A percentile compares a stretch with the other conserved stretches of the same genome.
These are phyloP conservation scores for Podospora fimiseda DNA, from an alignment of 495 filamentous ascomycete species.

Conservation along the genomic window DNA sequence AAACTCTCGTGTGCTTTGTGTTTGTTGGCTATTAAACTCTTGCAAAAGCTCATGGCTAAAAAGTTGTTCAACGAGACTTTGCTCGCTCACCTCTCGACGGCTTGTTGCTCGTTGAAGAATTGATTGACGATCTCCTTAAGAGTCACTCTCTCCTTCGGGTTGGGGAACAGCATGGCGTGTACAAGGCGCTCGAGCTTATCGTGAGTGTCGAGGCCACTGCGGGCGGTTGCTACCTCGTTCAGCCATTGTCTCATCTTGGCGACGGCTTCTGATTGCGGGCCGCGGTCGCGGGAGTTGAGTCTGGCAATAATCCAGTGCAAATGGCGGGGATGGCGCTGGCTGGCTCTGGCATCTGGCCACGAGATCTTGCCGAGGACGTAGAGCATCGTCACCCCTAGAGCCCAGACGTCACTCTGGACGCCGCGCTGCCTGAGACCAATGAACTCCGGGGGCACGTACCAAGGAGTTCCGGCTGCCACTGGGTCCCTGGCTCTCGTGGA, in stretches of 20 bases:
- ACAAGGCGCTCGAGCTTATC: slow-evolving; percentile 39
- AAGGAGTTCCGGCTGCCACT: slow-evolving; percentile 41
- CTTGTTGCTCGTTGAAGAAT: slow-evolving; percentile 29
- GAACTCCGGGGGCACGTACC: slow-evolving; percentile 47
- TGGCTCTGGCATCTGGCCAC: slow-evolving; percentile 40
- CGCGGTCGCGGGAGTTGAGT: slow-evolving; percentile 25
- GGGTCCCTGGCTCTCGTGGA: slow-evolving; percentile 34
- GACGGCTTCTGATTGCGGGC: slow-evolving; percentile 30
- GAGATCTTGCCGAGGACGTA: slow-evolving; percentile 42
- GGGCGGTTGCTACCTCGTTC: slow-evolving; percentile 34
- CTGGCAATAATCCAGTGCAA: slow-evolving; percentile 44
- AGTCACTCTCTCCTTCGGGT: slow-evolving; percentile 36
- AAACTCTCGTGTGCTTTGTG: too few species aligned
- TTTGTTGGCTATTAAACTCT: too few species aligned
- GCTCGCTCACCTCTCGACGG: slow-evolving; percentile 13
- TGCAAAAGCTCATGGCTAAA: not conserved
- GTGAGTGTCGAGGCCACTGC: slow-evolving; percentile 26
- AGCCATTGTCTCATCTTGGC: slow-evolving; percentile 43
- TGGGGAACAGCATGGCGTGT: slow-evolving; percentile 40
- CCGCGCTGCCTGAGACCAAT: slow-evolving; percentile 42
- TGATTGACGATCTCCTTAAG: slow-evolving; percentile 35
- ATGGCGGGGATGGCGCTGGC: slow-evolving; percentile 35
- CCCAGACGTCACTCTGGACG: slow-evolving; percentile 43
- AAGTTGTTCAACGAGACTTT: not conserved
- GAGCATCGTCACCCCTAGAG: slow-evolving; percentile 44